Evolutionary conservation across 768 basidiomycete genomes (phyloP), one percentile per base, ranked within the genome.

Genomic region (Cyathus striatus): DNA sequence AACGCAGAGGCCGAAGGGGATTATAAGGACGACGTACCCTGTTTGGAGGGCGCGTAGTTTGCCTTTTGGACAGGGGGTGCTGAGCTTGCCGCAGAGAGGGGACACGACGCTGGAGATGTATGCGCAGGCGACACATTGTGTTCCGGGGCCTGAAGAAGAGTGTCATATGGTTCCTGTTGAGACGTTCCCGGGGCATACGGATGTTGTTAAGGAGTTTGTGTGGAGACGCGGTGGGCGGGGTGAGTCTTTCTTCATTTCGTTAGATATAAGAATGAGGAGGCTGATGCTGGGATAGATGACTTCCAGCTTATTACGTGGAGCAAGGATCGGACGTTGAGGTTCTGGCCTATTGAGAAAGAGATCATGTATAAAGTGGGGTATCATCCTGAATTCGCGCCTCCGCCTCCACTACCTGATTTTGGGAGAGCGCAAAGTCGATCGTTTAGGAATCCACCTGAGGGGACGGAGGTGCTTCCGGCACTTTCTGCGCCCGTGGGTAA

Each of bases 141-240:
- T 61, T 14, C 36, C 52, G 0, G 66, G 72, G 32, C 58, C 52
- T 3, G 17, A 32, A 13, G 30, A 16, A 16, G 30, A 32, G 30
- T 16, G 17, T 12, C 30, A 32, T 12, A n/a, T n/a, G n/a, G n/a
- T n/a, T 7, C 81, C 84, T 1, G 79, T 90, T 4, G 81, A 87
- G 50, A 66, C 71, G 5, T 95, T 94, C 50, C 86, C 89, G 51
- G 93, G 92, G 0, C 92, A 95, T 62, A 77, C 81, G 0, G 92
- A 95, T 49, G 90, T 93, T 2, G 95, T 98, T 16, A 96, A 95
- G 55, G 95, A 99, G 64, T 99, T 95, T 58, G 93, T 99, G 1
- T 99, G 96, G 96, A 70, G 96, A 46, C 79, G 73, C 54, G 76
- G 83, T 2, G 75, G 73, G 4, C 52, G 64, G 48, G 80, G 84